Evolutionary conservation across 2,329 filamentous ascomycete species (phyloP), one percentile per base, ranked within the genome.

Genomic region (Neopestalotiopsis sp.): DNA sequence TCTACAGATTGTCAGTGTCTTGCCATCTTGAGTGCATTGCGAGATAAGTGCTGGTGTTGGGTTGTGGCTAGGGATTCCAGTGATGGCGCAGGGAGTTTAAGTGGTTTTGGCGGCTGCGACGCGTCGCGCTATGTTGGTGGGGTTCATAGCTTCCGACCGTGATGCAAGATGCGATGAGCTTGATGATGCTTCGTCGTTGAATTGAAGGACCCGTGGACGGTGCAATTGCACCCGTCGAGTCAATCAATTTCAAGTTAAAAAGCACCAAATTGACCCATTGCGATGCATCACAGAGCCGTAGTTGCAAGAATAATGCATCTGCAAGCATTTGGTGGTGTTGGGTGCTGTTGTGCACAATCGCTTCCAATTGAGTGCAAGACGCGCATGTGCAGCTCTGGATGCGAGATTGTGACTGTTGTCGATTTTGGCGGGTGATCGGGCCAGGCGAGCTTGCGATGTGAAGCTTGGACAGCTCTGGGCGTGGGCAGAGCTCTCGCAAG

Each of bases 1-100:
- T 90, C 72, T 77, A 88, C 66, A 17, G 14, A 4, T 30, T 71
- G 71, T 79, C 74, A 80, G 79, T 67, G 13, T 76, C 45, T 24
- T 53, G 17, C 9, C 4, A 20, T 40, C 24, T 45, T 14, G n/a
- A n/a, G 32, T 38, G 7, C n/a, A 20, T n/a, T 53, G 17, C 17
- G 20, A 20, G 45, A 7, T n/a, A 4, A 17, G 45, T 63, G 9
- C 34, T 63, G 32, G 20, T 65, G 40, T 49, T 30, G 20, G 6
- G 40, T 49, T 7, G 32, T 62, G 59, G 34, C 17, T 17, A 42
- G 30, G 30, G 32, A n/a, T 40, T 34, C 32, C 17, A 58, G 64
- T 59, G 53, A 67, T 38, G 45, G 30, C 53, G 34, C 62, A 63
- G 64, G 59, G 45, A 59, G 59, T 49, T 67, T 14, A 24, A 45